Base-by-base conservation (phyloP, 345 rosid species). In the Raphanus raphanistrum region DNA sequence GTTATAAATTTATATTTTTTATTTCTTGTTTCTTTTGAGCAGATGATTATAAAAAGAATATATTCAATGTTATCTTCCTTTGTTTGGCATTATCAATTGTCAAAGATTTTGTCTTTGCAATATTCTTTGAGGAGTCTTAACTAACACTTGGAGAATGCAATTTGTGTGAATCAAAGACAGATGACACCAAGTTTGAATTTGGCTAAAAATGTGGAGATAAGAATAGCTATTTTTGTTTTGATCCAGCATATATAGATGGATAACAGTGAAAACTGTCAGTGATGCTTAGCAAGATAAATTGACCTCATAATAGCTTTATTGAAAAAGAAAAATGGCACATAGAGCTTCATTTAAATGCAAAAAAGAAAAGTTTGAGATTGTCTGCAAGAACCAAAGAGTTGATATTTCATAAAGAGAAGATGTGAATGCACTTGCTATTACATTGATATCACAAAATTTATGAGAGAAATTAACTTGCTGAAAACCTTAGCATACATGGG, bases 191-290 rank as follows among this genome's bases (percentile, higher is more conserved):
- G 45, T 43, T 26, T 48, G 61, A 28, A 50, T 57, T 59, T 27
- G 54, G 25, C 11, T 27, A 4, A 45, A 15, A 64, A 8, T 6
- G 11, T 12, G 52, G 52, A 33, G 71, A 27, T 31, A 17, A 31
- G 57, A 0, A 31, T 76, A 80, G 6, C 11, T 67, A 73, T 71
- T 80, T 61, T 66, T 50, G 76, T 70, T 58, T 61, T 76, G 83
- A 76, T 76, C 70, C 5, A 80, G 85, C 76, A 88, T 70, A 63
- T 82, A 88, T 72, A 91, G 28, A 25, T 89, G 82, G 10, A 21
- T 0, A 8, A 36, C 3, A 8, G 41, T 8, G 41, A 8, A 36
- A 36, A 36, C 8, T 32, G 35, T 32, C 7, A 32, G 35, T 32
- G 5, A 32, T 32, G 35, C 35, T 3, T 32, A 32, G 35, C 35